Percentiles rank a stretch among this genome's conserved stretches.
These are phyloP conservation scores for Pseudonectria buxi DNA, from an alignment of 2,329 filamentous ascomycete species.

Conservation along the genomic window DNA sequence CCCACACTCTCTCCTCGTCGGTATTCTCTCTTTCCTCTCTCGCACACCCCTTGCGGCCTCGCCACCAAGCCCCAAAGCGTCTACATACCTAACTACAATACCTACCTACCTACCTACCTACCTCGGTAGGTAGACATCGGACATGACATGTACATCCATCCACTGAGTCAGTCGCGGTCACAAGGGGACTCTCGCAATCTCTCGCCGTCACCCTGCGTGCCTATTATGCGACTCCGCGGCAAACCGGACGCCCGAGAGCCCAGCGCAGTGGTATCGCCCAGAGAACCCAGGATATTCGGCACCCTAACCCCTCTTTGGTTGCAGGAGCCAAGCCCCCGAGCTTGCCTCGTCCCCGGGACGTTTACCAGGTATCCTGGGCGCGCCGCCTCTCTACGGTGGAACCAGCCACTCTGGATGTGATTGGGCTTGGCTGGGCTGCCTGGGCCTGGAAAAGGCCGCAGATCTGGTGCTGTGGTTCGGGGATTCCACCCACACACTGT, in stretches of 20 bases:
- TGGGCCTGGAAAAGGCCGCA: slow-evolving; percentile 24
- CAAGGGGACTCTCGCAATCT: slow-evolving; percentile 22
- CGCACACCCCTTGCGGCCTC: slow-evolving; percentile 23
- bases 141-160: not conserved
- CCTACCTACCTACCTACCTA: too few relatives aligned
- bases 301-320: slow-evolving; percentile 23
- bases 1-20: slow-evolving; percentile 22
- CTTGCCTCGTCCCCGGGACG: slow-evolving; percentile 17
- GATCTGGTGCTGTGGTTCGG: slow-evolving; percentile 22
- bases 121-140: slow-evolving; percentile 13
- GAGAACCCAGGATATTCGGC: slow-evolving; percentile 22
- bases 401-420: slow-evolving; percentile 20
- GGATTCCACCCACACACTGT: slow-evolving; percentile 19
- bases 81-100: slow-evolving; percentile 18
- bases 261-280: slow-evolving; percentile 16
- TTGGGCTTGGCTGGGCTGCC: slow-evolving; percentile 16
- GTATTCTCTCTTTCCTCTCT: slow-evolving; percentile 26
- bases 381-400: slow-evolving; percentile 13
- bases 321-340: slow-evolving; percentile 19
- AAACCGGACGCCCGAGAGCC: slow-evolving; percentile 18
- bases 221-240: slow-evolving; percentile 12
- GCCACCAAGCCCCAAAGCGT: slow-evolving; percentile 21
- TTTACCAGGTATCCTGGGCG: slow-evolving; percentile 20
- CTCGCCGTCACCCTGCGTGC: slow-evolving; percentile 11
- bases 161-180: slow-evolving; percentile 22